Percentiles rank a stretch among this genome's conserved stretches.
phyloP scores from a whole-genome alignment of 257 asterid genomes.

The Galeopsis tetrahit region DNA sequence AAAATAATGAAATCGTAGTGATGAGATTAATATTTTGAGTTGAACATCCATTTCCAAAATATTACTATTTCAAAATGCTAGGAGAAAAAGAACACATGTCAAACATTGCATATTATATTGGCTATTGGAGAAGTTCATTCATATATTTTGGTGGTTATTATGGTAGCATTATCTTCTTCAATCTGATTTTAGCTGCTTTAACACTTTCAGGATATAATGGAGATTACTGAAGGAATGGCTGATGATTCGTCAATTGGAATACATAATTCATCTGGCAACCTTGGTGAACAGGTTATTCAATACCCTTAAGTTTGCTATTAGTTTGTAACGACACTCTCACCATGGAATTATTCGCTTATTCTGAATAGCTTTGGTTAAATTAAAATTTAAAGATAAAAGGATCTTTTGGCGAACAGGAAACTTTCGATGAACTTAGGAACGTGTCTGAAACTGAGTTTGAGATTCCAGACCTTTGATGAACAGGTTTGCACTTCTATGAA shows the following conservation, averaged over 20 bases:
- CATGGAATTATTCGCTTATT: not conserved
- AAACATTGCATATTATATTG: not conserved
- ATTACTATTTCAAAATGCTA: not conserved
- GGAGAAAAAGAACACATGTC: not conserved
- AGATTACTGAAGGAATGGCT: conserved; percentile 40
- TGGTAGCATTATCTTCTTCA: not conserved
- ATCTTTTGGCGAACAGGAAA: conserved; percentile 38
- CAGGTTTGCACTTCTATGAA: conserved; percentile 38
- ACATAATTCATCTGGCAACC: conserved; percentile 40
- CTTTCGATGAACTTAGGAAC: conserved; percentile 40
- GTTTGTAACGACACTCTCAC: not conserved
- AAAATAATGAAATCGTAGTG: not conserved
- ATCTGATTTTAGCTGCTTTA: conserved; percentile 22
- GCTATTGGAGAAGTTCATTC: not conserved
- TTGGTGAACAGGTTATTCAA: conserved; percentile 41
- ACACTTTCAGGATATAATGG: conserved; percentile 42
- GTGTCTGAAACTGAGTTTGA: conserved; percentile 41
- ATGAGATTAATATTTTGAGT: not conserved
- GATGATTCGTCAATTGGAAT: conserved; percentile 40
- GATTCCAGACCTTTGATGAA: conserved; percentile 44
- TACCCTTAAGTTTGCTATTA: not conserved
- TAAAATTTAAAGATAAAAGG: not conserved
- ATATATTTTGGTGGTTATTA: not conserved
- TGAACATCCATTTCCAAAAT: not conserved
- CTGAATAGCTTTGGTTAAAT: not conserved